These are phyloP conservation scores for Urostyla sp. DNA, from an alignment of 73 alveolate species.

Conservation along the genomic window DNA sequence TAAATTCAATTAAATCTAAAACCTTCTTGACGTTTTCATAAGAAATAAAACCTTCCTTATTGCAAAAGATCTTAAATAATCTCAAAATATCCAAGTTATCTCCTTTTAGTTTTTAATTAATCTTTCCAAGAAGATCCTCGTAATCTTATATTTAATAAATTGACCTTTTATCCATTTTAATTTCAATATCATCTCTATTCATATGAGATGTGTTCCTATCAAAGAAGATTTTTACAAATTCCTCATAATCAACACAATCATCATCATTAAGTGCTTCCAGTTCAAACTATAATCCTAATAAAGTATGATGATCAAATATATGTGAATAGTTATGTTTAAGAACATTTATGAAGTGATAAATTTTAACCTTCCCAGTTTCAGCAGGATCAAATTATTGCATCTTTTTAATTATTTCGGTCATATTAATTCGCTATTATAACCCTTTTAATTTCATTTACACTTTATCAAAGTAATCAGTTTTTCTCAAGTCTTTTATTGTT, in stretches of 20 bases:
- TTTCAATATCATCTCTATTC: conserved; percentile 4
- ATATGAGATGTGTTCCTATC: background rate
- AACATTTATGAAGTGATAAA: conserved; percentile 58
- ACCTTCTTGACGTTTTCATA: conserved; percentile 40
- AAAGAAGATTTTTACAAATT: conserved; percentile 50
- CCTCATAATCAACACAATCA: conserved; percentile 51
- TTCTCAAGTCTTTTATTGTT: conserved; percentile 37
- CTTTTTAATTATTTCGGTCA: conserved; percentile 21
- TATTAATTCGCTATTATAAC: conserved; percentile 3
- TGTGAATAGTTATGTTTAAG: conserved; percentile 44
- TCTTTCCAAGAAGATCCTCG: conserved; percentile 37
- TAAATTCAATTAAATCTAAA: conserved; percentile 17
- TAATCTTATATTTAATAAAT: conserved; percentile 38
- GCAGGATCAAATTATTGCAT: conserved; percentile 31
- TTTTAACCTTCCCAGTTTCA: conserved; percentile 27
- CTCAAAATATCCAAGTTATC: conserved; percentile 15
- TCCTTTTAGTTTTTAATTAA: background rate
- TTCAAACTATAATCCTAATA: conserved; percentile 57
- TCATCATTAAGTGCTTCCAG: conserved; percentile 53
- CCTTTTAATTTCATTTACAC: conserved; percentile 31
- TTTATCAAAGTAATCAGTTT: conserved; percentile 48
- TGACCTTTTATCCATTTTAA: conserved; percentile 15
- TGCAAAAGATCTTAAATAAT: conserved; percentile 25
- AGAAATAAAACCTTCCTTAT: background rate
- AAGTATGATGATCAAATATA: conserved; percentile 23